Evolutionary conservation across 2,329 filamentous ascomycete species (phyloP).

Genomic region (Cryphonectria naterciae): DNA sequence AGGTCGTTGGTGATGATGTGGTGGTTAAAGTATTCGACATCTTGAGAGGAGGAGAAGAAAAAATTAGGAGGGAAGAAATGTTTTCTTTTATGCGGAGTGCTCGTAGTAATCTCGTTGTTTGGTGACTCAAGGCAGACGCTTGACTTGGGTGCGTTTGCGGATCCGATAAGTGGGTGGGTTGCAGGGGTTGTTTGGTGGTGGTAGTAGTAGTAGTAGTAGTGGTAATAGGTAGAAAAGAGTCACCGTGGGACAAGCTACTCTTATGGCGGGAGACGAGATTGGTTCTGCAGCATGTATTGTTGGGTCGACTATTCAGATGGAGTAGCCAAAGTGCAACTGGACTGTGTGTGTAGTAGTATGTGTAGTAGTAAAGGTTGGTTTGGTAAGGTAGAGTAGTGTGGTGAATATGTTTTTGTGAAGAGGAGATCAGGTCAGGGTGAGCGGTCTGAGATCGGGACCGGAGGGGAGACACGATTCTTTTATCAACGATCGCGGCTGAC

Average conservation of each 20-base stretch:
- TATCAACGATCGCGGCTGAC: constrained; percentile 28
- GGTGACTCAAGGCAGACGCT: constrained; percentile 28
- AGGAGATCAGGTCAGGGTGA: not conserved
- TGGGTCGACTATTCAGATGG: constrained; percentile 2
- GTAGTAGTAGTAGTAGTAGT: not conserved
- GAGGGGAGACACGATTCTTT: constrained; percentile 29
- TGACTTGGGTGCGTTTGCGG: constrained; percentile 21
- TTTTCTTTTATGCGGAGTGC: constrained; percentile 34
- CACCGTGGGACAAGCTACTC: constrained; percentile 11
- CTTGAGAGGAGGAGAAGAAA: constrained; percentile 32
- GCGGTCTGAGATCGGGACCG: constrained; percentile 2
- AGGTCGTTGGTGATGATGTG: constrained; percentile 24
- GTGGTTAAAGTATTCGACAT: constrained; percentile 40
- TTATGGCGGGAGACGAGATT: not conserved
- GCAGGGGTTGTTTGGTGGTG: constrained; percentile 6
- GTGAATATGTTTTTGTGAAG: not conserved
- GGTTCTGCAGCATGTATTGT: constrained; percentile 8
- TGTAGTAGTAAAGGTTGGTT: not conserved
- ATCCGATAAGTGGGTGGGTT: constrained; percentile 22
- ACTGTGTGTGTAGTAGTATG: not conserved
- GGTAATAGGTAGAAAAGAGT: constrained; percentile 9
- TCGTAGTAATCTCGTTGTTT: constrained; percentile 36
- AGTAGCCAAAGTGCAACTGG: not conserved
- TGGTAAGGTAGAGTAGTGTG: constrained; percentile 12
- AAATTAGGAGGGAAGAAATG: constrained; percentile 1